phyloP scores from a whole-genome alignment of 768 basidiomycete genomes.

The Baorangia bicolor region DNA sequence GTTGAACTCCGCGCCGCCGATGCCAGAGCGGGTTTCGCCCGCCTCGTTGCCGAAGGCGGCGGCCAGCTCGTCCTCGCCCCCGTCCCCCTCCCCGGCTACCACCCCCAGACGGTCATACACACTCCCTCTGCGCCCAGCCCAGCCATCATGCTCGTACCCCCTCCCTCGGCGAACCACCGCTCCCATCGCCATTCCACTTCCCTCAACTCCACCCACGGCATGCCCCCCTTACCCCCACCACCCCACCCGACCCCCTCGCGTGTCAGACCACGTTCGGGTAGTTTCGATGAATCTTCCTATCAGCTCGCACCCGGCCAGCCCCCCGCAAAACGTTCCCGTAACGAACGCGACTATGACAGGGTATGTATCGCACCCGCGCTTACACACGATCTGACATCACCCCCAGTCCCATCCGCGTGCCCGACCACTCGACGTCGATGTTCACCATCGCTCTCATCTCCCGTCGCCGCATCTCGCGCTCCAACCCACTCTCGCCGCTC shows the following conservation, averaged over 20 bases:
- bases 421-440: slow-evolving; percentile 23
- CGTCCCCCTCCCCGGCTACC: slow-evolving; percentile 31
- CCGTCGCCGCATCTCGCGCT: slow-evolving; percentile 15
- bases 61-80: slow-evolving; percentile 41
- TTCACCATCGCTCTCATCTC: slow-evolving; percentile 28
- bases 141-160: slow-evolving; percentile 30
- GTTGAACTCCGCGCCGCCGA: slow-evolving; percentile 49
- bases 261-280: slow-evolving; percentile 45
- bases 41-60: slow-evolving; percentile 45
- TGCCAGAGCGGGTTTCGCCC: slow-evolving; percentile 46
- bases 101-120: not conserved
- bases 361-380: not conserved
- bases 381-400: slow-evolving; percentile 4
- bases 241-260: slow-evolving; percentile 34
- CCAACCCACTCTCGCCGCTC: slow-evolving; percentile 7
- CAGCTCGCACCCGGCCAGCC: slow-evolving; percentile 40
- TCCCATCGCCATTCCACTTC: slow-evolving; percentile 23
- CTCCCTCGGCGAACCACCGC: slow-evolving; percentile 14
- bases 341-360: slow-evolving; percentile 37
- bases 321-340: slow-evolving; percentile 48
- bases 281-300: slow-evolving; percentile 37
- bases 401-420: slow-evolving; percentile 17
- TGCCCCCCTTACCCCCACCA: slow-evolving; percentile 40
- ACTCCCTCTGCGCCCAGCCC: slow-evolving; percentile 24
- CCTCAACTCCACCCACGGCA: slow-evolving; percentile 29